These are phyloP conservation scores for Cephaloascus fragrans DNA, from an alignment of 805 yeast species.

Conservation along the genomic window DNA sequence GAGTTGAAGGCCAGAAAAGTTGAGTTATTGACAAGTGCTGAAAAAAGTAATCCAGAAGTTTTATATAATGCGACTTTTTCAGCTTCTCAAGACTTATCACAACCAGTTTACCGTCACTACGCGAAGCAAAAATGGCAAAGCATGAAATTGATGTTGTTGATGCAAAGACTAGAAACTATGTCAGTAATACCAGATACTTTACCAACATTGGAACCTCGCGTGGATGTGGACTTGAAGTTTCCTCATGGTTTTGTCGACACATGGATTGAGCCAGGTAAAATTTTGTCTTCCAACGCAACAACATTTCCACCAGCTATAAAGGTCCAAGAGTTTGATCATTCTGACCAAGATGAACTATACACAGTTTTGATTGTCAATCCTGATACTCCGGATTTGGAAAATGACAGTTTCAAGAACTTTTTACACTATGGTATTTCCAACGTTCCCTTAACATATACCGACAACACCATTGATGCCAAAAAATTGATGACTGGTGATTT, in stretches of 20 bases:
- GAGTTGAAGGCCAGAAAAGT: conserved; percentile 10
- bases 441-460: conserved; percentile 47
- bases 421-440: conserved; percentile 73
- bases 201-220: conserved; percentile 78
- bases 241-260: conserved; percentile 55
- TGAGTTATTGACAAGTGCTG: conserved; percentile 48
- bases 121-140: conserved; percentile 65
- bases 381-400: conserved; percentile 71
- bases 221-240: conserved; percentile 66
- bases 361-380: conserved; percentile 83
- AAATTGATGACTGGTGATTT: conserved; percentile 25
- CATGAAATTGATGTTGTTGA: conserved; percentile 61
- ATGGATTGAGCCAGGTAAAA: conserved; percentile 73
- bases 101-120: conserved; percentile 72
- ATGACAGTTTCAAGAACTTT: conserved; percentile 60
- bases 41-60: conserved; percentile 77
- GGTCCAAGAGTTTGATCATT: conserved; percentile 63
- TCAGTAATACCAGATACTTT: conserved; percentile 88
- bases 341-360: conserved; percentile 43
- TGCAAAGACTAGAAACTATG: conserved; percentile 88
- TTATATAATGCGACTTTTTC: conserved; percentile 50
- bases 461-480: conserved; percentile 42
- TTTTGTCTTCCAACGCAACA: conserved; percentile 66
- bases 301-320: conserved; percentile 67
- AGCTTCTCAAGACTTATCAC: conserved; percentile 48